phyloP scores from a whole-genome alignment of 768 basidiomycete genomes.

The Chalciporus chontae region DNA sequence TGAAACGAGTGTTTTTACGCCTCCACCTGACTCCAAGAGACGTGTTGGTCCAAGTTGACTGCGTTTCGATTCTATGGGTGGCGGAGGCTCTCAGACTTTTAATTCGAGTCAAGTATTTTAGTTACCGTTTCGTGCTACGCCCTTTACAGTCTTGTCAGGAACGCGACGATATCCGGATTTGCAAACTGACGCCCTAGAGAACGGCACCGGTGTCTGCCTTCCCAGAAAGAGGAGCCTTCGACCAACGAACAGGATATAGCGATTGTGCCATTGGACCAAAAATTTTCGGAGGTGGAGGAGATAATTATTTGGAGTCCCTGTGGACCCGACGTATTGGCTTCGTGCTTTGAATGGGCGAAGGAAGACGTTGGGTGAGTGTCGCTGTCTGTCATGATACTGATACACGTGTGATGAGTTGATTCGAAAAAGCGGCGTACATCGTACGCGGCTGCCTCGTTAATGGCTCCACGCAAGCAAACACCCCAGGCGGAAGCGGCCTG shows the following conservation, averaged over 20 bases:
- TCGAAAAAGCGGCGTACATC: background rate
- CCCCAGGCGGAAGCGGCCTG: background rate
- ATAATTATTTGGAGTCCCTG: background rate
- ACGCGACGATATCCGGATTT: background rate
- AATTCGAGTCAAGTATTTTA: background rate
- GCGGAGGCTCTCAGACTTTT: background rate
- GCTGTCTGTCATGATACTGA: background rate
- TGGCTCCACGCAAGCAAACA: background rate
- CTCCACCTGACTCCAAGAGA: background rate
- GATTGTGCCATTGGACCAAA: slow-evolving; percentile 12
- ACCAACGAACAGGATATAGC: slow-evolving; percentile 20
- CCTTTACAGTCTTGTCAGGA: background rate
- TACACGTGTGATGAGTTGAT: slow-evolving; percentile 2
- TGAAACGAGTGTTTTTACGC: background rate
- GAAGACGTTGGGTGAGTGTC: background rate
- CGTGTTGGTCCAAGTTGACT: background rate
- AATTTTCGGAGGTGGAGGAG: slow-evolving; percentile 12
- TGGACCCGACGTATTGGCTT: background rate
- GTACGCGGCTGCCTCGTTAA: background rate
- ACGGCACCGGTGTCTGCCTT: slow-evolving; percentile 3
- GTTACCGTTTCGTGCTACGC: background rate
- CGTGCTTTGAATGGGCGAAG: slow-evolving; percentile 4
- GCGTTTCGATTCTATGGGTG: background rate
- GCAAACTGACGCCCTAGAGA: background rate
- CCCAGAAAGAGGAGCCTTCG: slow-evolving; percentile 9